Base-by-base conservation (phyloP, 345 rosid genomes). In the Arabidopsis arenosa region DNA sequence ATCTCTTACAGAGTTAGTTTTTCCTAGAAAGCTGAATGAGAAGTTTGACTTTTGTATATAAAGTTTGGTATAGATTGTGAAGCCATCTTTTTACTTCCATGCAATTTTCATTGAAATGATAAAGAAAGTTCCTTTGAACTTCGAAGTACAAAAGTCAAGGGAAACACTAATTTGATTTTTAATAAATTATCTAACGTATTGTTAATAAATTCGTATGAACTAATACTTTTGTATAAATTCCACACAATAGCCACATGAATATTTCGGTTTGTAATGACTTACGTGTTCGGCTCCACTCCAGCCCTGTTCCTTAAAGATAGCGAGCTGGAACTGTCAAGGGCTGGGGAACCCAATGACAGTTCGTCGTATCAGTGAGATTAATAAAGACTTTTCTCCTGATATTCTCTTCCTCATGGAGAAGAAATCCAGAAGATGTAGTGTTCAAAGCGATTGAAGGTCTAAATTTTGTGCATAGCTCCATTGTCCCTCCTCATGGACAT, bases 81-180 rank as follows among this genome's bases (percentile, higher is more conserved):
- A 60, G 47, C 65, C 47, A 37, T 37, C n/a, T 18, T 32, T 14
- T 60, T 4, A 17, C 15, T 60, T 60, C 47, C n/a, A 37, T 37
- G n/a, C 39, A 6, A 18, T 6, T 18, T 17, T 37, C 30, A 15
- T 37, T 36, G 64, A 59, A 59, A 36, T 13, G 64, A 58, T 26
- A 58, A 57, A 59, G 45, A 59, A 59, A 59, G 45, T 59, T 23
- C 64, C n/a, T 18, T 11, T 11, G 21, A 23, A 23, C 26, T 23
- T 23, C 26, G 48, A 60, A 36, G 4, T 36, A 9, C 18, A 17
- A 59, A 59, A 37, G n/a, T 9, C 18, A 10, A 60, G 28, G 9
- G 15, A 18, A 10, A 17, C 45, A 18, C 10, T 17, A 59, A 17
- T 10, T 17, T 37, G 47, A 60, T 10, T 17, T 60, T 18, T 5